Evolutionary conservation across 2,329 filamentous ascomycete genomes (phyloP).

Genomic region (Cercospora citrullina): DNA sequence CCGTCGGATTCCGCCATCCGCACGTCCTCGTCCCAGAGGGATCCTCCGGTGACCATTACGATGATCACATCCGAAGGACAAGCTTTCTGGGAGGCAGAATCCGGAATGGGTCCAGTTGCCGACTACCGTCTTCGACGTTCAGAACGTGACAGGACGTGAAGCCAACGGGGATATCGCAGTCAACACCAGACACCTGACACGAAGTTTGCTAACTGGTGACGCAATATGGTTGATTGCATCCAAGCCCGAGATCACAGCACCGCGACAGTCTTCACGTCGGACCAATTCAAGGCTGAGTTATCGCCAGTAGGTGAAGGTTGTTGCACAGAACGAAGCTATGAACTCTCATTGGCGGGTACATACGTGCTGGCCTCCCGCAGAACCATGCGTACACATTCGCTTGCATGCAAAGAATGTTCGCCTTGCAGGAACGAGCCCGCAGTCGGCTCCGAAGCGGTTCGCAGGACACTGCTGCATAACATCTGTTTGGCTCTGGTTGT

Average conservation of each 20-base stretch:
- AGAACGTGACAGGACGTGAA: neutral
- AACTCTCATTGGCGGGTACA: neutral
- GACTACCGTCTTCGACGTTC: neutral
- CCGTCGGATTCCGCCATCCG: neutral
- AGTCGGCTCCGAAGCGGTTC: neutral
- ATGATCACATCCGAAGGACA: neutral
- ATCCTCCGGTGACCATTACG: neutral
- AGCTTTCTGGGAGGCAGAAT: neutral
- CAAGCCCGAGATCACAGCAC: neutral
- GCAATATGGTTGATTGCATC: neutral
- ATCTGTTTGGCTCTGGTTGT: neutral
- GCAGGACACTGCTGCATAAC: neutral
- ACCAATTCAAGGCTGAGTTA: neutral
- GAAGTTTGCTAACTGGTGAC: neutral
- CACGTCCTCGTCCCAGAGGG: neutral
- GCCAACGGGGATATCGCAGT: neutral
- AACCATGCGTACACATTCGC: slow-evolving; percentile 5
- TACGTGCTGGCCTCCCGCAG: neutral
- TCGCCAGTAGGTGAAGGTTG: neutral
- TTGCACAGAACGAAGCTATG: neutral
- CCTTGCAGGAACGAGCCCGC: neutral
- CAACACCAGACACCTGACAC: neutral
- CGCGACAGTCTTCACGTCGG: neutral
- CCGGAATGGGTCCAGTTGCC: neutral
- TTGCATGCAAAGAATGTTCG: neutral